Base-by-base conservation (phyloP, 1,284 basidiomycete genomes). In the Microstroma glucosiphilum region DNA sequence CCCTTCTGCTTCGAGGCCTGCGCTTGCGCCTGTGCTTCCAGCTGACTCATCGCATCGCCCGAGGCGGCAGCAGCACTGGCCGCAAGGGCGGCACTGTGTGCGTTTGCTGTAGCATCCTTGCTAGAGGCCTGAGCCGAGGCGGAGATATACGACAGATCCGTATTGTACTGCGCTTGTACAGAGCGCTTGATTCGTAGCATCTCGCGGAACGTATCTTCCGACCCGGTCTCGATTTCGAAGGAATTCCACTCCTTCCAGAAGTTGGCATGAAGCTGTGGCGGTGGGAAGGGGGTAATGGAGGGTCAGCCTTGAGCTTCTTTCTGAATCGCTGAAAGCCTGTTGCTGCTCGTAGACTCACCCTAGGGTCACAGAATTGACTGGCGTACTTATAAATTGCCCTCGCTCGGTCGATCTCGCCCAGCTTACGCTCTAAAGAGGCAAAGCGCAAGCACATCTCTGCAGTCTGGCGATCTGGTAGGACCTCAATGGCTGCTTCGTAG, bases 391-490 rank as follows among this genome's bases (percentile, higher is more conserved):
- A 98, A 73, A 98, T 90, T 0, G 92, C 89, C 59, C 96, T 86
- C 7, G 94, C 96, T 43, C 96, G 86, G 82, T 99, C 96, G 79
- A 98, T 96, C 82, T 99, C 96, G 65, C 96, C 96, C 42, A 99
- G 86, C 81, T 99, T 98, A 73, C 93, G 88, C 81, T 99, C 96
- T 75, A 99, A 87, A 55, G 87, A 85, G 7, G 96, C 96, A 80
- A 97, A 99, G 51, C 92, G 89, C 48, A 96, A 82, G 80, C 92
- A 96, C 90, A 98, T 96, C 79, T 92, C 88, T n/a, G 93, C 92
- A 0, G 96, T 96, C 81, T 96, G 90, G 59, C 84, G 84, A 81
- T 97, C 90, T 1, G 94, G 92, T 13, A 99, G 85, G 40, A 87
- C 84, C 82, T 97, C 92, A 68, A 99, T 84, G n/a, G 96, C 94